Evolutionary conservation across 345 rosid species (phyloP), one percentile per base, ranked within the genome.

Genomic region (Eucalyptus melliodora): DNA sequence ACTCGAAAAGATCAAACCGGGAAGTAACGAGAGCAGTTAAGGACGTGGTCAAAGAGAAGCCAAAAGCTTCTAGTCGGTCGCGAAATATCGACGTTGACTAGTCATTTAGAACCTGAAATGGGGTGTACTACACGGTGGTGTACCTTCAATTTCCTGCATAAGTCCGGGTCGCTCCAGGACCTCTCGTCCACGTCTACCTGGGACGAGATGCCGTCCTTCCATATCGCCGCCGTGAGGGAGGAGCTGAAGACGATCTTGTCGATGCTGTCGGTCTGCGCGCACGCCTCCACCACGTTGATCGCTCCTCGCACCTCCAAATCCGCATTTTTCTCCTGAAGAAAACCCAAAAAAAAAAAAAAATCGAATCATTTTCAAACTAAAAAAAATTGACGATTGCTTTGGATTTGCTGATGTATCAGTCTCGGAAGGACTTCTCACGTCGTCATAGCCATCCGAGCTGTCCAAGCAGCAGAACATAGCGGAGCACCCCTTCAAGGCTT

Each of bases 261-360:
- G 16, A 95, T 89, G 53, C 67, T 91, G 16, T 94, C 94, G 55
- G 96, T 97, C 86, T 95, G 98, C 30, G 97, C 99, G 88, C 99
- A 95, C 21, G 99, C 99, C 91, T 97, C 99, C 62, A 96, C 95
- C 62, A 95, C 95, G 92, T 97, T 96, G 69, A 95, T 95, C 15
- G 96, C 98, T 91, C 97, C 98, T 91, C 98, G 95, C 23, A 94
- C 97, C 89, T 97, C 99, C 93, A 94, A 88, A 93, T 97, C 97
- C 88, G 90, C 95, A 89, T 88, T 91, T 17, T 89, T 86, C 56
- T 96, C 98, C 96, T 97, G 88, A 81, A 49, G 67, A 50, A 86
- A 56, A 56, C 62, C 62, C 30, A 11, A 8, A 60, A 26, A 45
- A 45, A 45, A 45, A 31, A 9, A 11, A 30, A 24, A 62, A 65